Percentiles rank a stretch among this genome's conserved stretches.
Evolutionary conservation across 768 basidiomycete species (phyloP).

Genomic region (Lentinula detonsa): DNA sequence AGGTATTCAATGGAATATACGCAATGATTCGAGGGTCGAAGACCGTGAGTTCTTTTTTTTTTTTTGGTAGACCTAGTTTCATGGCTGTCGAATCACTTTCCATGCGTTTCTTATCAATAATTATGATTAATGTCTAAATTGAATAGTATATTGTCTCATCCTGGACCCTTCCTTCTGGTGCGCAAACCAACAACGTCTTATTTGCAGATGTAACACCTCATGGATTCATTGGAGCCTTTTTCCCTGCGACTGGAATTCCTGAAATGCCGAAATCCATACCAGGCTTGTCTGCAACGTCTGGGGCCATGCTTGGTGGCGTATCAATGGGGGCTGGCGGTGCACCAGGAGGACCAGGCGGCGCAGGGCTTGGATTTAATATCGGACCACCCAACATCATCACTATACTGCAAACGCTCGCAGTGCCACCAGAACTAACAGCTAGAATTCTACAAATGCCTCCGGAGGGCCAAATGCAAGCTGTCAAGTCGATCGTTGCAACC

Average conservation of each 20-base stretch:
- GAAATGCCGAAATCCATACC: constrained; percentile 3
- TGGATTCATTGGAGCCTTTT: constrained; percentile 4
- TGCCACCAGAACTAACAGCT: not conserved
- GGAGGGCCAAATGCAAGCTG: not conserved
- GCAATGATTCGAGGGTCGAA: not conserved
- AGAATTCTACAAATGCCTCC: not conserved
- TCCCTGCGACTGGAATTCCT: not conserved
- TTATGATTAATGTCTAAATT: not conserved
- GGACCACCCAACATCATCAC: not conserved
- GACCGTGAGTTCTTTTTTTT: not conserved
- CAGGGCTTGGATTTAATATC: not conserved
- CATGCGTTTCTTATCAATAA: too few species aligned
- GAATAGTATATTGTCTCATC: not conserved
- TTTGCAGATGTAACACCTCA: not conserved
- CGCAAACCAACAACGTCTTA: not conserved
- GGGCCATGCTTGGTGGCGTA: not conserved
- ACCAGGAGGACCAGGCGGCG: not conserved
- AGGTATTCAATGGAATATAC: not conserved
- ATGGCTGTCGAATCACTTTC: too few species aligned
- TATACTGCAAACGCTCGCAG: not conserved
- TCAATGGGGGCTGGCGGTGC: not conserved
- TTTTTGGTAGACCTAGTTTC: too few species aligned
- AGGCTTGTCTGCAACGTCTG: not conserved
- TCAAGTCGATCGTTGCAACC: not conserved
- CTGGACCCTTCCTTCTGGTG: constrained; percentile 1